phyloP scores from a whole-genome alignment of 306 rosid genomes.

The Dryas octopetala region DNA sequence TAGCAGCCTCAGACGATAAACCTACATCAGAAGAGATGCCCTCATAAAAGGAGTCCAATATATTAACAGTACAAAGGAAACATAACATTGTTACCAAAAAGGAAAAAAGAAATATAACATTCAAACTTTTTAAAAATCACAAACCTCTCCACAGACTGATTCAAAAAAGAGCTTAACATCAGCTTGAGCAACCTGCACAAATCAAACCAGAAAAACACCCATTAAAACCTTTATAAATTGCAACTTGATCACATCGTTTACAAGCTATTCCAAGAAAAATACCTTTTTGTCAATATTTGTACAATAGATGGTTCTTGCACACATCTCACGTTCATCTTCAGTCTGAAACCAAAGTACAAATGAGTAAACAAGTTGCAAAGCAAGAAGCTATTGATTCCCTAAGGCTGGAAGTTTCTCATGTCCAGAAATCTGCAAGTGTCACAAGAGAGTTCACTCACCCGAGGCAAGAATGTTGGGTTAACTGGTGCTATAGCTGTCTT shows the following conservation, averaged over 20 bases:
- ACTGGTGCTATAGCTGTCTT: slow-evolving; percentile 53
- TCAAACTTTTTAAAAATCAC: slow-evolving; percentile 21
- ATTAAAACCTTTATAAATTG: not conserved
- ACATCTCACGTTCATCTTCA: slow-evolving; percentile 50
- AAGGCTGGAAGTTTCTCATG: not conserved
- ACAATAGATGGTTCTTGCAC: slow-evolving; percentile 47
- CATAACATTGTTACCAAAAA: not conserved
- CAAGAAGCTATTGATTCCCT: not conserved
- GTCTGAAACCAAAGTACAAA: slow-evolving; percentile 18
- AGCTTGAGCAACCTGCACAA: slow-evolving; percentile 41
- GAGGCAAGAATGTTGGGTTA: slow-evolving; percentile 48
- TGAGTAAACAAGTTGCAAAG: not conserved
- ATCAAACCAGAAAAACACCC: not conserved
- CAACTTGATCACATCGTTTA: not conserved
- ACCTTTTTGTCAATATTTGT: slow-evolving; percentile 51
- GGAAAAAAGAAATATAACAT: not conserved
- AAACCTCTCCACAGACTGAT: slow-evolving; percentile 50
- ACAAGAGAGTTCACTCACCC: slow-evolving; percentile 28
- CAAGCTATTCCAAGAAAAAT: slow-evolving; percentile 9
- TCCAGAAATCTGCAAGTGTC: slow-evolving; percentile 11
- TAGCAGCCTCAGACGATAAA: slow-evolving; percentile 91
- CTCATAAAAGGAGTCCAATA: slow-evolving; percentile 6
- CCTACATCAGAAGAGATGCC: slow-evolving; percentile 40
- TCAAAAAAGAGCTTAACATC: slow-evolving; percentile 46
- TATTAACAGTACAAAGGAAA: not conserved